Conservation (phyloP, 768 basidiomycete species). For the Russula dissimulans region DNA sequence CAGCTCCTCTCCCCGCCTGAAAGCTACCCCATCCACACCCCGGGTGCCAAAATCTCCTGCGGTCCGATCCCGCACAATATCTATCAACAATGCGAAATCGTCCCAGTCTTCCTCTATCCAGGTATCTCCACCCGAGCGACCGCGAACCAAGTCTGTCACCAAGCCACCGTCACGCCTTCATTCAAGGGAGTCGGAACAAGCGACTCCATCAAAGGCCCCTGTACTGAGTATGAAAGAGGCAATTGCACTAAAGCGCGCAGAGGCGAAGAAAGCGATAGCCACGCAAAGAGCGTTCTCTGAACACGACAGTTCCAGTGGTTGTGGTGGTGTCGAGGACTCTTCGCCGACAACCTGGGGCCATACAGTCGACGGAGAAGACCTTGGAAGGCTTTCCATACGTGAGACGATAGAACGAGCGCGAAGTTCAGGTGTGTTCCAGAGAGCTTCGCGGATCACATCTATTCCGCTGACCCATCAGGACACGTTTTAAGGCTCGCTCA, state of each 20-base stretch:
- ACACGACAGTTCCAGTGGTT: constrained; percentile 28
- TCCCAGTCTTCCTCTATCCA: neutral
- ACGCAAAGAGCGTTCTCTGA: constrained; percentile 21
- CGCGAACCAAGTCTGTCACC: neutral
- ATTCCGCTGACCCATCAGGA: constrained; percentile 40
- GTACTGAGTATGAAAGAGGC: constrained; percentile 59
- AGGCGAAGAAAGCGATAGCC: constrained; percentile 52
- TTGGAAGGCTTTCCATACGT: constrained; percentile 58
- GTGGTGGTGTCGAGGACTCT: constrained; percentile 42
- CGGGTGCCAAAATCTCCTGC: constrained; percentile 3
- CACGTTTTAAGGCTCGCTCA: constrained; percentile 52
- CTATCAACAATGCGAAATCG: neutral
- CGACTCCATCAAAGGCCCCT: constrained; percentile 27
- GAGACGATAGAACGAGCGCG: constrained; percentile 73
- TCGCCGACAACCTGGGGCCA: constrained; percentile 26
- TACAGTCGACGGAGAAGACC: constrained; percentile 37
- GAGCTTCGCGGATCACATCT: neutral
- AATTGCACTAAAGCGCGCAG: constrained; percentile 70
- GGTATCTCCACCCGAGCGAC: neutral
- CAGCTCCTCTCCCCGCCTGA: neutral
- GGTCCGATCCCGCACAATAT: neutral
- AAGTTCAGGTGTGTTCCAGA: constrained; percentile 51
- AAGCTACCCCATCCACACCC: neutral
- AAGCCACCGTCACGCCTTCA: neutral
- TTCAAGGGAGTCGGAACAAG: neutral